Evolutionary conservation across 1,284 basidiomycete species (phyloP), one percentile per base, ranked within the genome.

Genomic region (Ustilago shanxiensis): DNA sequence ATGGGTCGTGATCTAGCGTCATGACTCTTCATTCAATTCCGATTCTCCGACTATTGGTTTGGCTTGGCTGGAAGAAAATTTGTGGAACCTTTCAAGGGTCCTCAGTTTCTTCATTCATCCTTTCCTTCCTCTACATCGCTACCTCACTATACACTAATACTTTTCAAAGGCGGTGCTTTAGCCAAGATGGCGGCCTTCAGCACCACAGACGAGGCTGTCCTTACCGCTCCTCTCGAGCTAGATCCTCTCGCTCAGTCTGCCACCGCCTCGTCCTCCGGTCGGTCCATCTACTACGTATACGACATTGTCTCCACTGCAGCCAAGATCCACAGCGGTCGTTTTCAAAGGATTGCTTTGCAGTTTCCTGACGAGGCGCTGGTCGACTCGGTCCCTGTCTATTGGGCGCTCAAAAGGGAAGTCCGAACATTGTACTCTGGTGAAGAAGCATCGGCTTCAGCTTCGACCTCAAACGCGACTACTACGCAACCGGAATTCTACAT

Each of bases 341-440:
- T 83, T 45, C 55, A 63, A 16, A 56, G 81, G 20, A 72, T 85
- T 8, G 95, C 94, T 0, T 89, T 99, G 11, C 96, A 99, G 86
- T 98, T 99, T 79, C 95, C 97, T 0, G 96, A 99, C 85, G 94
- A 97, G 86, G 90, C 97, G 10, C 87, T 99, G 6, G 90, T 91
- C 22, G 92, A 94, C 72, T 94, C 95, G 0, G 94, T 98, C 1
- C 91, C 92, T 0, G 91, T 98, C n/a, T 97, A 92, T 83, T 89
- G 90, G 49, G 87, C 88, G 2, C 88, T 99, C 31, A 92, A 92
- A 83, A 4, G 85, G 85, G 59, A 87, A 93, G 20, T 88, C 89
- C 66, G 67, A 3, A 20, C 45, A 1, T 62, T 73, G 3, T 72
- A 65, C 41, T 31, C 59, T 28, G 33, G 24, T 22, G 51, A 51